phyloP scores from a whole-genome alignment of 192 early-diverging fungal species.

The Podila horticola region DNA sequence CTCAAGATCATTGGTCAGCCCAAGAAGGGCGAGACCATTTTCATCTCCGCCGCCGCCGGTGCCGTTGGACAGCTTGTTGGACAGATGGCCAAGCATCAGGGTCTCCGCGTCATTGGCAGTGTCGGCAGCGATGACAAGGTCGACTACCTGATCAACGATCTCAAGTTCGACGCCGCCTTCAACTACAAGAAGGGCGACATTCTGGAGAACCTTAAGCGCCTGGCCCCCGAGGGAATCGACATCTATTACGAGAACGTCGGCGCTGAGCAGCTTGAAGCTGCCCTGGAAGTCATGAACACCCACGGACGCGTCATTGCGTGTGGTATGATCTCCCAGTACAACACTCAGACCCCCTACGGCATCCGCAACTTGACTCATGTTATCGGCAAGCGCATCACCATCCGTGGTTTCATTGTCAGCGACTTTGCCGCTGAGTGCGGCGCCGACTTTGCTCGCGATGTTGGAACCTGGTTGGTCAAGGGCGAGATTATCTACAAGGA shows the following conservation, averaged over 20 bases:
- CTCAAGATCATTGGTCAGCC: conserved; percentile 76
- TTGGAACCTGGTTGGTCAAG: conserved; percentile 39
- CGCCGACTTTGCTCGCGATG: conserved; percentile 51
- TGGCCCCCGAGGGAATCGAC: conserved; percentile 82
- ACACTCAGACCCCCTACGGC: conserved; percentile 61
- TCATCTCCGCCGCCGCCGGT: conserved; percentile 79
- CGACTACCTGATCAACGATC: conserved; percentile 64
- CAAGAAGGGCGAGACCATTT: conserved; percentile 90
- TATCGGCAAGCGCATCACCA: conserved; percentile 63
- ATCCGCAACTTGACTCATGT: conserved; percentile 67
- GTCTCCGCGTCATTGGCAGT: conserved; percentile 79
- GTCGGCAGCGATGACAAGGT: conserved; percentile 83
- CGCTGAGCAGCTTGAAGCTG: conserved; percentile 80
- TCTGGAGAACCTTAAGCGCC: conserved; percentile 58
- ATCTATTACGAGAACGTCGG: conserved; percentile 89
- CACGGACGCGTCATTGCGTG: conserved; percentile 75
- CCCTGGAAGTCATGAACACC: conserved; percentile 68
- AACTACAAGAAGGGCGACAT: conserved; percentile 84
- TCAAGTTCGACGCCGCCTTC: conserved; percentile 82
- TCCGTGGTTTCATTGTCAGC: conserved; percentile 72
- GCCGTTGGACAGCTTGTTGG: conserved; percentile 78
- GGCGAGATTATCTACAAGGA: conserved; percentile 50
- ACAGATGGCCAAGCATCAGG: conserved; percentile 81
- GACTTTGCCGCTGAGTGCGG: conserved; percentile 49
- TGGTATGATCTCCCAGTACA: conserved; percentile 82